Evolutionary conservation across 495 filamentous ascomycete genomes (phyloP).

Genomic region (Lepidopterella palustris): DNA sequence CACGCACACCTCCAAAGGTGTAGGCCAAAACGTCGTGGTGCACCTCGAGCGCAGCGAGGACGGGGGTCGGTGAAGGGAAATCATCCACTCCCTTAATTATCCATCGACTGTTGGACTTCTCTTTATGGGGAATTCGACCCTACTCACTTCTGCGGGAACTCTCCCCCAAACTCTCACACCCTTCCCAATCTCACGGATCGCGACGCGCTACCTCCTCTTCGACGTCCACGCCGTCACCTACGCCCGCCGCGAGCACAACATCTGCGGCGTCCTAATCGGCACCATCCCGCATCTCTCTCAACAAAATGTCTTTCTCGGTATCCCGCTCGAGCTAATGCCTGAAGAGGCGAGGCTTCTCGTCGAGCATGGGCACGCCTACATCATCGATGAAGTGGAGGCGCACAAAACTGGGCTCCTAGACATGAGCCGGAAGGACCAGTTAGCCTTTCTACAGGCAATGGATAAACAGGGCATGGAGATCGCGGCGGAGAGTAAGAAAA

Average conservation of each 20-base stretch:
- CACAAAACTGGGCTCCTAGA: conserved; percentile 56
- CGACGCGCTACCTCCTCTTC: conserved; percentile 80
- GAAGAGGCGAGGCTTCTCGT: conserved; percentile 84
- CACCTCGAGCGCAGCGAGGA: too few species aligned
- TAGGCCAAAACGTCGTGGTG: too few species aligned
- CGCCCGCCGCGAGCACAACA: conserved; percentile 72
- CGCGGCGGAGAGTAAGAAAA: conserved; percentile 41
- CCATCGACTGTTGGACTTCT: too few species aligned
- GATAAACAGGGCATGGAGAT: conserved; percentile 41
- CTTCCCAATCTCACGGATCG: conserved; percentile 76
- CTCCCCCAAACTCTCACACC: too few species aligned
- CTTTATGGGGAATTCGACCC: too few species aligned
- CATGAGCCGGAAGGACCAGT: conserved; percentile 50
- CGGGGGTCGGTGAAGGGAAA: too few species aligned
- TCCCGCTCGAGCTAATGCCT: conserved; percentile 82
- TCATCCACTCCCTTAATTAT: too few species aligned
- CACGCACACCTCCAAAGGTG: too few species aligned
- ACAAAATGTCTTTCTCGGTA: conserved; percentile 87
- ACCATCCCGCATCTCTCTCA: conserved; percentile 85
- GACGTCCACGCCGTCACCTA: conserved; percentile 73
- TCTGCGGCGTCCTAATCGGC: conserved; percentile 81
- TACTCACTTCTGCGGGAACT: too few species aligned
- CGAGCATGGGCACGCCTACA: conserved; percentile 68
- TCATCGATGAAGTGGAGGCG: conserved; percentile 66
- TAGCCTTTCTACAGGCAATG: conserved; percentile 28